These are phyloP conservation scores for Talaromyces atroroseus DNA, from an alignment of 2,329 filamentous ascomycete genomes.

Conservation along the genomic window DNA sequence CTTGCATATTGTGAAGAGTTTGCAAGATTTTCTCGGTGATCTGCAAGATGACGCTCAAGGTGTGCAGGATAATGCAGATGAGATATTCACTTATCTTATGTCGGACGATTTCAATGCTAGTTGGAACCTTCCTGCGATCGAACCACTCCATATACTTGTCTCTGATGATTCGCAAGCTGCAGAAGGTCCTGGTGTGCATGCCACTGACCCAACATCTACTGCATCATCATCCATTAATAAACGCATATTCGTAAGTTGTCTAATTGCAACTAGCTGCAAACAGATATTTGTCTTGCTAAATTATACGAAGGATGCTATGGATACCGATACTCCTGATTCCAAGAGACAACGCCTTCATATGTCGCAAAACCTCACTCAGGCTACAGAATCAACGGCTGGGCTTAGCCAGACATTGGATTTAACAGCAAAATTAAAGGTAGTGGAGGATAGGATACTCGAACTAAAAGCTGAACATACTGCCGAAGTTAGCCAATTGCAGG, in stretches of 20 bases:
- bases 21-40: constrained; percentile 34
- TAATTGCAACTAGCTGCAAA: neutral
- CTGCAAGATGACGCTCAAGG: constrained; percentile 38
- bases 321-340: constrained; percentile 21
- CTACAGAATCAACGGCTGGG: constrained; percentile 30
- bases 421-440: constrained; percentile 22
- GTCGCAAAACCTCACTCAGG: constrained; percentile 31
- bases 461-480: constrained; percentile 26
- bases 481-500: constrained; percentile 28
- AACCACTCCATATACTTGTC: constrained; percentile 31
- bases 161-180: constrained; percentile 18
- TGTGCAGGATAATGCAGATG: constrained; percentile 36
- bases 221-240: constrained; percentile 21
- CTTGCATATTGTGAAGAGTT: constrained; percentile 28
- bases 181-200: neutral
- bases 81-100: constrained; percentile 30
- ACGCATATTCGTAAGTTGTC: constrained; percentile 26
- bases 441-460: constrained; percentile 27
- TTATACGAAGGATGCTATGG: constrained; percentile 25
- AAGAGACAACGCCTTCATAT: constrained; percentile 36
- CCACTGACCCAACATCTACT: constrained; percentile 15
- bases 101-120: constrained; percentile 30
- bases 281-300: neutral
- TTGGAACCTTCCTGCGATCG: constrained; percentile 36
- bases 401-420: constrained; percentile 25